Evolutionary conservation across 2,329 filamentous ascomycete genomes (phyloP), one percentile per base, ranked within the genome.

Genomic region (Triangularia setosa): DNA sequence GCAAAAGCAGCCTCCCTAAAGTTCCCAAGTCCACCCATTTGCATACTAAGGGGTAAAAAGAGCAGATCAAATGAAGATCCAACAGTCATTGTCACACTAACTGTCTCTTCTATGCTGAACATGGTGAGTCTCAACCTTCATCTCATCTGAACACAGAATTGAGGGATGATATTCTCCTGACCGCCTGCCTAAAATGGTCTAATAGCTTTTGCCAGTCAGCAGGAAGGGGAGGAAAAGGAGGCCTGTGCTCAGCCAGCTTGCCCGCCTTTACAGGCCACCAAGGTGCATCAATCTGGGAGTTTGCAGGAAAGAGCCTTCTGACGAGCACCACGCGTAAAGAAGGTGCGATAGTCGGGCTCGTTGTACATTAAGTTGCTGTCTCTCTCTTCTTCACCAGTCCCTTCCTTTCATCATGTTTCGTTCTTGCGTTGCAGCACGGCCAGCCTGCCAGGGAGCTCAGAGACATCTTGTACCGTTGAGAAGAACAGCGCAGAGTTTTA

Each of bases 261-360:
- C 25, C 53, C 53, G 23, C 25, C 23, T 55, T n/a, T 25, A 14
- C 25, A 21, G 40, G 40, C 40, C 40, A 48, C 40, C 40, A 48
- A 48, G 40, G 27, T 58, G 56, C 56, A 48, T 48, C 40, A 48
- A 48, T 35, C 27, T 57, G 55, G 55, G 30, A 58, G 12, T 59
- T 40, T 59, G 30, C 57, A 60, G 59, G 40, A 25, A 33, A 27
- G 44, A 53, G 30, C 27, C 28, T 61, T 62, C 57, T 63, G 63
- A 63, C 27, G 60, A 65, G 56, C 23, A 55, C 60, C 62, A 55
- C 65, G 63, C 60, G 65, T 63, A 66, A 64, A 35, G 63, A 55
- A 44, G 58, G 68, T 69, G 70, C 65, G 64, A 71, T 70, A 69
- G 65, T 52, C 60, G 54, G 68, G 62, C 33, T 64, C 64, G 67